phyloP scores from a whole-genome alignment of 2,329 filamentous ascomycete genomes.

The Emergomyces pasteurianus region DNA sequence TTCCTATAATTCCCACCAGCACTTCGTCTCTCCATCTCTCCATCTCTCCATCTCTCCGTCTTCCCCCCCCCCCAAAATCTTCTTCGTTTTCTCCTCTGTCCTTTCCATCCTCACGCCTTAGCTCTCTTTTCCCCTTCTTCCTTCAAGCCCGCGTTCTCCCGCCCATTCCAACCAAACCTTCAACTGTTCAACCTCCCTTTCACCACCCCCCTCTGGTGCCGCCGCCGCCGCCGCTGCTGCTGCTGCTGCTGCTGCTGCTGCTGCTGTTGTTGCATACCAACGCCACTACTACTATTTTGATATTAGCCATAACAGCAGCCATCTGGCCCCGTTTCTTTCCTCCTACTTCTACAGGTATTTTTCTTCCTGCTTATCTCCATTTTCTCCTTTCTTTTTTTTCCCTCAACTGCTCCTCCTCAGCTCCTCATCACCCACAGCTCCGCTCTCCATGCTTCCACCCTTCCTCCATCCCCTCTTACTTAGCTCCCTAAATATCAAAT shows the following conservation, averaged over 20 bases:
- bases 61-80: conserved; percentile 10
- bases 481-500: background rate
- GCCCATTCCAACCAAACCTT: no score
- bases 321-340: conserved; percentile 2
- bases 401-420: conserved; percentile 8
- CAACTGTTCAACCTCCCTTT: background rate
- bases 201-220: conserved; percentile 3
- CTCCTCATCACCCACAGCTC: conserved; percentile 5
- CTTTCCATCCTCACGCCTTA: conserved; percentile 8
- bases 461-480: conserved; percentile 4
- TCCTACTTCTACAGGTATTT: conserved; percentile 5
- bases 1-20: no score
- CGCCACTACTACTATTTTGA: background rate
- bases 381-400: background rate
- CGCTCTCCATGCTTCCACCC: conserved; percentile 5
- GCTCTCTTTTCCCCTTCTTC: conserved; percentile 8
- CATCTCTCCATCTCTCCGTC: conserved; percentile 13
- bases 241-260: no score
- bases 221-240: no score
- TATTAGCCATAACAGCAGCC: background rate
- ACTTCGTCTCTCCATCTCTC: conserved; percentile 1
- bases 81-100: conserved; percentile 8
- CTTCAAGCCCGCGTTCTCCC: conserved; percentile 1
- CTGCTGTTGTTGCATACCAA: background rate
- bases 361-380: background rate